phyloP scores from a whole-genome alignment of 1,284 basidiomycete species.

The Boletus sp. region DNA sequence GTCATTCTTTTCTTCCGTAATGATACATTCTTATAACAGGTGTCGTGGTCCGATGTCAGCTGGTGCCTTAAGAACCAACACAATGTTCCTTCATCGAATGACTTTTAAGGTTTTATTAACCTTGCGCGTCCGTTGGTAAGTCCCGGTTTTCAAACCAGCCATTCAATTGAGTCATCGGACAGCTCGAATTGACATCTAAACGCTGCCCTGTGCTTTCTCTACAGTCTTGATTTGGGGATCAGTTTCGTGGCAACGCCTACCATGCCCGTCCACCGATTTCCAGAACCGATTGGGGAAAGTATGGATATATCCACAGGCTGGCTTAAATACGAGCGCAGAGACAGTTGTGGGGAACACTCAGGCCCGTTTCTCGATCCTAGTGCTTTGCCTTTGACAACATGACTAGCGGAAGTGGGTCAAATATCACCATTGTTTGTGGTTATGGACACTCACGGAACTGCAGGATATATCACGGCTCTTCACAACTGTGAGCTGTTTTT shows the following conservation, averaged over 20 bases:
- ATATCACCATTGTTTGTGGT: neutral
- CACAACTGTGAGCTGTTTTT: slow-evolving; percentile 51
- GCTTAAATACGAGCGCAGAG: slow-evolving; percentile 31
- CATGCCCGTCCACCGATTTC: slow-evolving; percentile 10
- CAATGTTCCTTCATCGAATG: neutral
- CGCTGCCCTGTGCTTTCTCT: neutral
- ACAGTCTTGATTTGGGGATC: slow-evolving; percentile 4
- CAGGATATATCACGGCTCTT: slow-evolving; percentile 49
- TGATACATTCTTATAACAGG: slow-evolving; percentile 3
- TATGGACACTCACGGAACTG: slow-evolving; percentile 16
- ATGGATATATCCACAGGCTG: slow-evolving; percentile 14
- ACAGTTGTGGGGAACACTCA: neutral
- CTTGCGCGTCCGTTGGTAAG: slow-evolving; percentile 12
- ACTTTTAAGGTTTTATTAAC: slow-evolving; percentile 3
- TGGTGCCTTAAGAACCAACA: slow-evolving; percentile 6
- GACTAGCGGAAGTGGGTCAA: slow-evolving; percentile 28
- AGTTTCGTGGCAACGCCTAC: slow-evolving; percentile 7
- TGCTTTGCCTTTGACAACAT: slow-evolving; percentile 17
- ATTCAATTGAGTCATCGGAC: slow-evolving; percentile 23
- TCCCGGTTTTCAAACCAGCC: slow-evolving; percentile 34
- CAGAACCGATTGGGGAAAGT: neutral
- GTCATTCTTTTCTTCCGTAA: slow-evolving; percentile 3
- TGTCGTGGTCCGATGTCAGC: slow-evolving; percentile 10
- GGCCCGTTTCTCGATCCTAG: slow-evolving; percentile 2
- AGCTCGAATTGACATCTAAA: slow-evolving; percentile 1